Conservation (phyloP, 495 filamentous ascomycete species). For the Trichoderma orchidacearum region DNA sequence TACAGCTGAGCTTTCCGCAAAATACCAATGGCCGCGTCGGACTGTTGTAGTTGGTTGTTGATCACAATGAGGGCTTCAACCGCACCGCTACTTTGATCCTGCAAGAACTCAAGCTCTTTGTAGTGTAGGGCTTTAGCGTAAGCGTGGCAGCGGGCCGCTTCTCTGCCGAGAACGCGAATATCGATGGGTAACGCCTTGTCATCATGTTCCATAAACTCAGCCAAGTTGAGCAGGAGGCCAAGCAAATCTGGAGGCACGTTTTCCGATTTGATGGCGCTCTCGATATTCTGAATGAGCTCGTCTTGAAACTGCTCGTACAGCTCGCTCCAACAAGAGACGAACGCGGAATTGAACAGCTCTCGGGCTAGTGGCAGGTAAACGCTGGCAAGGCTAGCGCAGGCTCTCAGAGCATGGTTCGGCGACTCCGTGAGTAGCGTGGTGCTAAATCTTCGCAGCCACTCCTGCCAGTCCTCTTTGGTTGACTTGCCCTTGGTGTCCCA, state of each 20-base stretch:
- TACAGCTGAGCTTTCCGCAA: conserved; percentile 88
- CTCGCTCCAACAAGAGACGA: conserved; percentile 98
- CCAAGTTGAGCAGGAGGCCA: conserved; percentile 87
- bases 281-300: conserved; percentile 87
- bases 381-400: conserved; percentile 81
- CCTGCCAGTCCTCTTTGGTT: conserved; percentile 95
- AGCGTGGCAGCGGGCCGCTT: conserved; percentile 89
- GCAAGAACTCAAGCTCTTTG: conserved; percentile 95
- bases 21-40: conserved; percentile 94
- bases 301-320: conserved; percentile 86
- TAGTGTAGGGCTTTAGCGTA: conserved; percentile 98
- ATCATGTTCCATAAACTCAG: conserved; percentile 99
- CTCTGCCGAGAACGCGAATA: conserved; percentile 80
- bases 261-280: conserved; percentile 82
- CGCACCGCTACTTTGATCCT: conserved; percentile 89
- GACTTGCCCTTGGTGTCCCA: conserved; percentile 96
- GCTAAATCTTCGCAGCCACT: conserved; percentile 95
- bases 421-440: conserved; percentile 92
- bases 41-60: conserved; percentile 96
- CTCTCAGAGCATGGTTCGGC: conserved; percentile 83
- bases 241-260: conserved; percentile 92
- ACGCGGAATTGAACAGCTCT: conserved; percentile 94
- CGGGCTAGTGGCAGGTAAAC: conserved; percentile 84
- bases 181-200: conserved; percentile 97
- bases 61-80: conserved; percentile 96